Evolutionary conservation across 2,329 filamentous ascomycete genomes (phyloP).

Genomic region (Helotiales sp.): DNA sequence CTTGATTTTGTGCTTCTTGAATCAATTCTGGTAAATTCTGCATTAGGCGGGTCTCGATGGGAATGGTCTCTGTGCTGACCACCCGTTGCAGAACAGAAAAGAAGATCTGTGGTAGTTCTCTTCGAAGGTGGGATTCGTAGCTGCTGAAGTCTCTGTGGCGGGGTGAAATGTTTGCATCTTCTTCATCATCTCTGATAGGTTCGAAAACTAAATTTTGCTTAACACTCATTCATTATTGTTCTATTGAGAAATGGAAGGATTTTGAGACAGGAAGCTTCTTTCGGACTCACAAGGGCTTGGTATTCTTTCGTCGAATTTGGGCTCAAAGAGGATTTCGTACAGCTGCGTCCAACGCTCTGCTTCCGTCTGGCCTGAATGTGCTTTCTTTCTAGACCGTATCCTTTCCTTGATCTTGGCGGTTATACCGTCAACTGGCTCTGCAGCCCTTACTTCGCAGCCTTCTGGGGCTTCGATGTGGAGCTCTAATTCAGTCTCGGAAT

Average conservation of each 20-base stretch:
- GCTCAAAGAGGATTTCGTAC: slow-evolving; percentile 39
- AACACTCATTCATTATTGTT: background rate
- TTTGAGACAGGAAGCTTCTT: too few relatives aligned
- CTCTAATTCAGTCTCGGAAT: slow-evolving; percentile 34
- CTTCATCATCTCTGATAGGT: slow-evolving; percentile 35
- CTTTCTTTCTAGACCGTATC: slow-evolving; percentile 37
- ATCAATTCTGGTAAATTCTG: slow-evolving; percentile 29
- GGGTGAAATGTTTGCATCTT: slow-evolving; percentile 28
- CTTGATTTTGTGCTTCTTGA: slow-evolving; percentile 13
- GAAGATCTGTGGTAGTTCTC: slow-evolving; percentile 37
- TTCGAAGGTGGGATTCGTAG: slow-evolving; percentile 32
- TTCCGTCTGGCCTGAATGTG: slow-evolving; percentile 31
- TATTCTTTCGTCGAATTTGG: slow-evolving; percentile 29
- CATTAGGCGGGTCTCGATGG: slow-evolving; percentile 29
- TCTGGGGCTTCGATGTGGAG: slow-evolving; percentile 34
- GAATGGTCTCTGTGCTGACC: slow-evolving; percentile 29
- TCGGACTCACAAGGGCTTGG: slow-evolving; percentile 38
- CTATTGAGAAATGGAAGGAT: background rate
- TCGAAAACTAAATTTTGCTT: slow-evolving; percentile 9
- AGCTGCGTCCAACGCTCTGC: slow-evolving; percentile 41
- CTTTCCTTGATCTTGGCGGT: slow-evolving; percentile 38
- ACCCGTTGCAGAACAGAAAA: slow-evolving; percentile 35
- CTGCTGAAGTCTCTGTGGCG: slow-evolving; percentile 7
- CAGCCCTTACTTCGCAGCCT: slow-evolving; percentile 28
- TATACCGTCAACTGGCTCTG: slow-evolving; percentile 38